phyloP scores from a whole-genome alignment of 352 stramenopile genomes.

The Aphanomyces cochlioides region DNA sequence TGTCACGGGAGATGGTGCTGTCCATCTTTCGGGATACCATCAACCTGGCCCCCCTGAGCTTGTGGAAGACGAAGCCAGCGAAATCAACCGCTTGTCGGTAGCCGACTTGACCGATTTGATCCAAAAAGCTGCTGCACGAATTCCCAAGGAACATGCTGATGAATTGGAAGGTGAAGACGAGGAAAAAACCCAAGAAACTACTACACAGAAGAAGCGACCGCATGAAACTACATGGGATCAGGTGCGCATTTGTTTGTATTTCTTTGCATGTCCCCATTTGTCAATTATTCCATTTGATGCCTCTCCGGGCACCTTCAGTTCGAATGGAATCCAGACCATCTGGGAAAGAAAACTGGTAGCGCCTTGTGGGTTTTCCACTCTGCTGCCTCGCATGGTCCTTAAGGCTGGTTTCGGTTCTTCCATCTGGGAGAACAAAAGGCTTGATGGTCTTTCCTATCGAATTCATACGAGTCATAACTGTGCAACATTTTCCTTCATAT shows the following conservation, averaged over 20 bases:
- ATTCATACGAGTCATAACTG: conserved; percentile 93
- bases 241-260: conserved; percentile 14
- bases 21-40: conserved; percentile 82
- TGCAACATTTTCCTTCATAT: conserved; percentile 68
- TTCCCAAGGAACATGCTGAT: conserved; percentile 20
- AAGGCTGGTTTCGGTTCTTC: conserved; percentile 82
- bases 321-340: conserved; percentile 71
- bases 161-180: neutral
- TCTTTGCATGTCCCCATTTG: conserved; percentile 30
- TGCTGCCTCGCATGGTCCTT: conserved; percentile 82
- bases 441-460: conserved; percentile 69
- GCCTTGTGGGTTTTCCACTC: conserved; percentile 76
- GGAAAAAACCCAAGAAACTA: neutral
- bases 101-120: conserved; percentile 27
- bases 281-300: conserved; percentile 34
- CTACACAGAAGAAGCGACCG: conserved; percentile 55
- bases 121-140: conserved; percentile 21
- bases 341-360: conserved; percentile 79
- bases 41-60: conserved; percentile 48
- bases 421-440: conserved; percentile 54
- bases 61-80: conserved; percentile 35
- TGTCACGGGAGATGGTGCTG: conserved; percentile 49
- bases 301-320: conserved; percentile 46
- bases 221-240: conserved; percentile 46
- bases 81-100: conserved; percentile 14